Evolutionary conservation across 768 basidiomycete species (phyloP).

Genomic region (Lactifluus pinguis): DNA sequence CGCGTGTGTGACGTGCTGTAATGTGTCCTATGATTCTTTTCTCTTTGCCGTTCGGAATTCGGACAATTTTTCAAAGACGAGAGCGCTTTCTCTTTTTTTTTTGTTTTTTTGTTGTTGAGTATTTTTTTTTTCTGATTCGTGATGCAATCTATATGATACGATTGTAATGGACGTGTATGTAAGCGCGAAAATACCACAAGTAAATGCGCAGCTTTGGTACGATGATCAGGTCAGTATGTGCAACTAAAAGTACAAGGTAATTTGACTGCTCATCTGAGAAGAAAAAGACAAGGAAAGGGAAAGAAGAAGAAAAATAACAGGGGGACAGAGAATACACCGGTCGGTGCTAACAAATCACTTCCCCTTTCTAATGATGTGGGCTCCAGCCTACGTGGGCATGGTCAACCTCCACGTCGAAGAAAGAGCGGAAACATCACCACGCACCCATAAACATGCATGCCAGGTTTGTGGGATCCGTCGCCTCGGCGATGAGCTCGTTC

Average conservation of each 20-base stretch:
- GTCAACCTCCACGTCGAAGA: too few species aligned
- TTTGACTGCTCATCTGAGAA: neutral
- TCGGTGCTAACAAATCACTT: neutral
- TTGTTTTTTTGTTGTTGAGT: neutral
- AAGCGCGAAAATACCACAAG: neutral
- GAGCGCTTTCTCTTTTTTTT: neutral
- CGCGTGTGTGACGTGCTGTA: constrained; percentile 1
- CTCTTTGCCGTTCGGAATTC: neutral
- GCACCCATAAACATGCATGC: constrained; percentile 70
- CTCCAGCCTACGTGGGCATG: constrained; percentile 31
- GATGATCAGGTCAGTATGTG: neutral
- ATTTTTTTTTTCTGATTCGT: constrained; percentile 2
- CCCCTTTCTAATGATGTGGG: constrained; percentile 26
- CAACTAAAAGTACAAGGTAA: neutral
- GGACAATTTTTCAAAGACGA: neutral
- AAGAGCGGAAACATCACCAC: constrained; percentile 18
- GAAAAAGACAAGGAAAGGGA: neutral
- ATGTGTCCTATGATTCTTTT: neutral
- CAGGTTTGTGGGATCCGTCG: constrained; percentile 68
- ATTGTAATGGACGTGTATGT: constrained; percentile 12
- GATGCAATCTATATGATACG: constrained; percentile 16
- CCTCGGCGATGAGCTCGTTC: constrained; percentile 85
- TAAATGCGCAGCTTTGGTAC: neutral
- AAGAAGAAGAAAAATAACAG: neutral
- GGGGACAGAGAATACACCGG: too few species aligned